Conservation (phyloP, 2,329 filamentous ascomycete genomes). For the Furcasterigmium sp. region DNA sequence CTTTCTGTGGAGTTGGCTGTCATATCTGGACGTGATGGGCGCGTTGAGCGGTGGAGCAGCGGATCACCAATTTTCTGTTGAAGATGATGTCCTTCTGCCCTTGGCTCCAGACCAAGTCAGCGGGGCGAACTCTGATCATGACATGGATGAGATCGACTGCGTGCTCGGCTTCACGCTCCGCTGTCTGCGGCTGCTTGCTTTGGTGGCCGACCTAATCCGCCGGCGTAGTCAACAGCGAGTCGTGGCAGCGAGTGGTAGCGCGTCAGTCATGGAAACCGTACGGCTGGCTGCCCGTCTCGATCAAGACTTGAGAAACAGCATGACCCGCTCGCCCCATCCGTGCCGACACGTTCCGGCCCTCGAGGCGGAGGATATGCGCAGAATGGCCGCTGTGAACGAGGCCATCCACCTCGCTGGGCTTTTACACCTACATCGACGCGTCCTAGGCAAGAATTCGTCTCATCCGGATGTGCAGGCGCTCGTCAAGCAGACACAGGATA, state of each 20-base stretch:
- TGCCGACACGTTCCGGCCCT: conserved; percentile 45
- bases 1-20: conserved; percentile 78
- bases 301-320: conserved; percentile 54
- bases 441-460: conserved; percentile 54
- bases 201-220: conserved; percentile 66
- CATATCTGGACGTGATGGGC: conserved; percentile 76
- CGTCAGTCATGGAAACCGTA: conserved; percentile 31
- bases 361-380: conserved; percentile 50
- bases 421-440: conserved; percentile 69
- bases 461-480: conserved; percentile 58
- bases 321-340: conserved; percentile 32
- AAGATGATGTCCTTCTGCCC: conserved; percentile 41
- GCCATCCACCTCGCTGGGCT: conserved; percentile 76
- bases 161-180: conserved; percentile 73
- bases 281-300: conserved; percentile 55
- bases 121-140: conserved; percentile 36
- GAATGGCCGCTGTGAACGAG: conserved; percentile 68
- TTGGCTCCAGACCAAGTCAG: conserved; percentile 28
- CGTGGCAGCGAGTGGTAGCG: conserved; percentile 37
- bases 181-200: conserved; percentile 65
- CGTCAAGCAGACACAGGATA: conserved; percentile 57
- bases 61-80: too few relatives aligned
- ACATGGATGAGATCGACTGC: conserved; percentile 69
- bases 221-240: conserved; percentile 63
- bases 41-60: conserved; percentile 57